Evolutionary conservation across 1,139 yeast genomes (phyloP).

Genomic region (Hemisphaericaspora lyxosophila): DNA sequence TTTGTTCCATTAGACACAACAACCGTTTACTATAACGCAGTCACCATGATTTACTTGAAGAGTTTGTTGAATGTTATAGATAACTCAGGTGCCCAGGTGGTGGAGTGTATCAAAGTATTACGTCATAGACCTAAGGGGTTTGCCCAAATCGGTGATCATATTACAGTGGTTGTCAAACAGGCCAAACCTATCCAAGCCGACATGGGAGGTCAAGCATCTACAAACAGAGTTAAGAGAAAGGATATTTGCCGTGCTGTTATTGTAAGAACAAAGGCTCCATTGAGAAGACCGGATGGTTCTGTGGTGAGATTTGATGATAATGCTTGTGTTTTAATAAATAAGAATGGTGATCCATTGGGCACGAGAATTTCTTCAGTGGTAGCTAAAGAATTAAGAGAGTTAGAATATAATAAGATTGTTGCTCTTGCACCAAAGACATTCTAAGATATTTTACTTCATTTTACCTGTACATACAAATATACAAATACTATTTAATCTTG

Average conservation of each 20-base stretch:
- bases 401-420: slow-evolving; percentile 82
- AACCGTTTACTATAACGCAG: no score
- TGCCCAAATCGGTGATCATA: slow-evolving; percentile 86
- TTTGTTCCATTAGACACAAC: no score
- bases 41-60: slow-evolving; percentile 88
- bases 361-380: slow-evolving; percentile 91
- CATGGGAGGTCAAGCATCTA: slow-evolving; percentile 66
- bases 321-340: slow-evolving; percentile 92
- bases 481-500: not conserved
- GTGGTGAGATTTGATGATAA: slow-evolving; percentile 89
- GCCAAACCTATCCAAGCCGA: slow-evolving; percentile 71
- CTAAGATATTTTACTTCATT: slow-evolving; percentile 23
- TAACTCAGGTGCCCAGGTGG: slow-evolving; percentile 93
- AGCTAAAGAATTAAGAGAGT: slow-evolving; percentile 85
- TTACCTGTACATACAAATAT: slow-evolving; percentile 5
- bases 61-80: slow-evolving; percentile 88
- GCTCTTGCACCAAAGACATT: slow-evolving; percentile 88
- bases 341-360: slow-evolving; percentile 91
- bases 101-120: slow-evolving; percentile 92
- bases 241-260: slow-evolving; percentile 95
- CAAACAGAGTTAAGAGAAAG: slow-evolving; percentile 87
- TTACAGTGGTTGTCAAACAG: slow-evolving; percentile 92
- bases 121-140: slow-evolving; percentile 83
- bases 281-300: slow-evolving; percentile 84
- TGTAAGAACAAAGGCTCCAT: slow-evolving; percentile 88